phyloP scores from a whole-genome alignment of 73 alveolate species.

The Paramecium caudatum region DNA sequence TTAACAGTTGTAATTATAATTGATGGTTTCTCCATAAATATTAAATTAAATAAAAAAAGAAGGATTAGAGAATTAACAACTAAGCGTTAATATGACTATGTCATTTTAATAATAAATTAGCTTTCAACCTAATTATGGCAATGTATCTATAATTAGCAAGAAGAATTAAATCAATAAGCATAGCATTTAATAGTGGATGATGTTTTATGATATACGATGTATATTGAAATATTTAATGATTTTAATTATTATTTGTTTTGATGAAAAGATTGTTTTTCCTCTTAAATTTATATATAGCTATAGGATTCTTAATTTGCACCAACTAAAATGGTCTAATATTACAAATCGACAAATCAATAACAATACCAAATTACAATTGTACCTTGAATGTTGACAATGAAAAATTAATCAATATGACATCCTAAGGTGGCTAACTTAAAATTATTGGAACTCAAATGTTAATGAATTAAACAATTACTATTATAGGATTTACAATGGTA shows the following conservation, averaged over 20 bases:
- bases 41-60: too few species aligned
- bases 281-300: slow-evolving; percentile 10
- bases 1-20: slow-evolving; percentile 9
- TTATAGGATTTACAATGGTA: neutral
- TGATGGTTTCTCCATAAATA: slow-evolving; percentile 41
- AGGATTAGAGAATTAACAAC: too few species aligned
- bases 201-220: slow-evolving; percentile 46
- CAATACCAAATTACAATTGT: slow-evolving; percentile 23
- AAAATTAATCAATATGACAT: slow-evolving; percentile 26
- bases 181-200: neutral
- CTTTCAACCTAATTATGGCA: neutral
- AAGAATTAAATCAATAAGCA: neutral
- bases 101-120: too few species aligned
- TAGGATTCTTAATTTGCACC: slow-evolving; percentile 16
- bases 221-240: slow-evolving; percentile 50
- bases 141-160: neutral
- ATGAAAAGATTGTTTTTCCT: slow-evolving; percentile 52
- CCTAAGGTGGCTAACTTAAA: slow-evolving; percentile 28
- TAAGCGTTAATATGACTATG: too few species aligned
- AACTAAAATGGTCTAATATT: neutral
- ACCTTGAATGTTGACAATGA: neutral
- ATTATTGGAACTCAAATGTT: neutral
- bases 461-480: neutral
- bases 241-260: slow-evolving; percentile 31
- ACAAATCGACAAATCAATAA: slow-evolving; percentile 7